Evolutionary conservation across 148 eudicot species (phyloP).

Genomic region (Linanthus parryae): DNA sequence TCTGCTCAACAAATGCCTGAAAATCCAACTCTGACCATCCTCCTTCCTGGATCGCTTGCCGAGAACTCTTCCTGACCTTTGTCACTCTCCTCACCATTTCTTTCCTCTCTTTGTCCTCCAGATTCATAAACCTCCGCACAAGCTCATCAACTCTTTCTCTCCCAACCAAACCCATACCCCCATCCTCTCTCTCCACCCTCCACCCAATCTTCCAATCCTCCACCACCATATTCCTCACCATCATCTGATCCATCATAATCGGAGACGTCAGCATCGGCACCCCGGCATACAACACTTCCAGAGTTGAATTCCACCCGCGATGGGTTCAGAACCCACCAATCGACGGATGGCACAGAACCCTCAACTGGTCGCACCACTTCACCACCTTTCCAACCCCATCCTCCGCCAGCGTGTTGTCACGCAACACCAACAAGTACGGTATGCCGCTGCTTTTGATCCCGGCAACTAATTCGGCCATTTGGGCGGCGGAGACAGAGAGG

Average conservation of each 20-base stretch:
- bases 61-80: slow-evolving; percentile 6
- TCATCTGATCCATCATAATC: slow-evolving; percentile 31
- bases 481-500: no score
- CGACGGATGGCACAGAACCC: slow-evolving; percentile 26
- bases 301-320: slow-evolving; percentile 33
- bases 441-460: no score
- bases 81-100: slow-evolving; percentile 10
- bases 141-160: slow-evolving; percentile 17
- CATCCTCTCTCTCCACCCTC: slow-evolving; percentile 19
- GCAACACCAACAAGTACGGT: no score
- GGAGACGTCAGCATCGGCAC: no score
- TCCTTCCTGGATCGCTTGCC: slow-evolving; percentile 18
- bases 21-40: slow-evolving; percentile 21
- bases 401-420: no score
- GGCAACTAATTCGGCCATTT: no score
- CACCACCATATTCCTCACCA: slow-evolving; percentile 23
- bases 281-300: no score
- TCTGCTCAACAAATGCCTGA: no score
- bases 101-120: slow-evolving; percentile 18
- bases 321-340: slow-evolving; percentile 37
- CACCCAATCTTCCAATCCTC: slow-evolving; percentile 44
- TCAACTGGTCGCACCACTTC: slow-evolving; percentile 43
- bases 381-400: slow-evolving; percentile 14
- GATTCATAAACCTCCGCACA: slow-evolving; percentile 33
- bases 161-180: slow-evolving; percentile 12